A percentile compares a stretch with the other conserved stretches of the same genome.
Evolutionary conservation across 805 yeast genomes (phyloP).

Genomic region (Saturnispora saitoi): DNA sequence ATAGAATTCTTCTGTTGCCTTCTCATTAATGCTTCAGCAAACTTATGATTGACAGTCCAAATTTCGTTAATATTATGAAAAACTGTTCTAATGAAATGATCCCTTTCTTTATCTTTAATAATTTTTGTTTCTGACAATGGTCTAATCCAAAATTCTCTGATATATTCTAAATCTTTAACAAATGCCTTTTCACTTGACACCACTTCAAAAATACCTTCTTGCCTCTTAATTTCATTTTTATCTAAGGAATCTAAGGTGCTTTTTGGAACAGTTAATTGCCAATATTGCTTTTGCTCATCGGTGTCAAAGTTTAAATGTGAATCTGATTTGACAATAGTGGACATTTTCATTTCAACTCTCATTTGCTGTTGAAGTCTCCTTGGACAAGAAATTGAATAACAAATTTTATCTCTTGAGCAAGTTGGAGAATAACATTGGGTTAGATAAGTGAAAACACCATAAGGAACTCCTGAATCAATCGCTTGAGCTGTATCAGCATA

Average conservation of each 20-base stretch:
- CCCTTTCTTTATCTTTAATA: constrained; percentile 82
- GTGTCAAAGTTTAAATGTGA: constrained; percentile 62
- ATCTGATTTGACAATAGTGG: constrained; percentile 72
- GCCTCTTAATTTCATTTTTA: constrained; percentile 82
- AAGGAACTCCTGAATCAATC: constrained; percentile 20
- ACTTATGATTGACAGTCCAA: constrained; percentile 68
- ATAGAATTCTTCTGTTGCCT: constrained; percentile 83
- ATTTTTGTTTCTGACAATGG: constrained; percentile 81
- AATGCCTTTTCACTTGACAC: constrained; percentile 91
- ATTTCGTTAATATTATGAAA: constrained; percentile 86
- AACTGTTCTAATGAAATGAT: constrained; percentile 83
- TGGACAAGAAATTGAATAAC: constrained; percentile 96
- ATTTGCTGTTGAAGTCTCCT: constrained; percentile 94
- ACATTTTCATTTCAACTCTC: constrained; percentile 76
- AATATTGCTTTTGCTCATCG: constrained; percentile 73
- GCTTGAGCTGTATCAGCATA: constrained; percentile 1
- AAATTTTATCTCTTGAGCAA: constrained; percentile 76
- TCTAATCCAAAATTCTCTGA: constrained; percentile 89
- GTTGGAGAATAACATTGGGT: constrained; percentile 97
- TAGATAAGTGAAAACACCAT: constrained; percentile 86
- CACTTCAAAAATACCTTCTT: constrained; percentile 90
- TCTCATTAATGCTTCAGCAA: constrained; percentile 82
- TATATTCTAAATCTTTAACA: constrained; percentile 86
- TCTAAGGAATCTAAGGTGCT: constrained; percentile 69
- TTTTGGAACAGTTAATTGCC: constrained; percentile 89